Conservation (phyloP, 2,329 filamentous ascomycete genomes). For the Arthrobotrys conoides region DNA sequence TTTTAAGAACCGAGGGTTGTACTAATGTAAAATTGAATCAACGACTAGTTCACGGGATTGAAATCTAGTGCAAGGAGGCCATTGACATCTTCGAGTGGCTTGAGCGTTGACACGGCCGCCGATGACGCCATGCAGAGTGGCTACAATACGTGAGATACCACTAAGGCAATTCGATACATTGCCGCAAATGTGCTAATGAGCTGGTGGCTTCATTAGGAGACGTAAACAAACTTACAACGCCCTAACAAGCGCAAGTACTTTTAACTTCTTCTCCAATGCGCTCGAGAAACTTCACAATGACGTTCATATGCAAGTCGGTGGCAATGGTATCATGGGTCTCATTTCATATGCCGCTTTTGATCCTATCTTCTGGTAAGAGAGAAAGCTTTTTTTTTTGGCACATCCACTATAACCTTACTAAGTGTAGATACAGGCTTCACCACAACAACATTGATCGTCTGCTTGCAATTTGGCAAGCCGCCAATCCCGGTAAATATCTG, state of each 20-base stretch:
- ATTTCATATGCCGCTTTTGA: constrained; percentile 64
- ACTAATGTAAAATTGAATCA: not conserved
- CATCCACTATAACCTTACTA: not conserved
- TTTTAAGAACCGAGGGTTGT: not conserved
- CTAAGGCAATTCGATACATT: not conserved
- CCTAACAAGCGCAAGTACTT: constrained; percentile 56
- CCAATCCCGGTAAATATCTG: constrained; percentile 60
- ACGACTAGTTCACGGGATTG: constrained; percentile 9
- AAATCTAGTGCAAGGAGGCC: constrained; percentile 27
- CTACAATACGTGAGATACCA: constrained; percentile 44
- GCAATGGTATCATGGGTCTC: constrained; percentile 64
- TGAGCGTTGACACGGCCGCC: constrained; percentile 37
- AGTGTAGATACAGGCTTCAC: constrained; percentile 31
- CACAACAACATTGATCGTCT: constrained; percentile 64
- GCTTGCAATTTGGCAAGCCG: constrained; percentile 64
- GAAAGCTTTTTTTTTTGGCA: not conserved
- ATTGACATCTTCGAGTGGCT: not conserved
- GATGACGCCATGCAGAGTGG: constrained; percentile 60
- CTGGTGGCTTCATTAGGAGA: constrained; percentile 2
- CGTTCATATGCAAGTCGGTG: constrained; percentile 61
- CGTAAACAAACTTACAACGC: constrained; percentile 63
- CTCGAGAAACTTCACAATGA: constrained; percentile 64
- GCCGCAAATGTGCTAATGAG: not conserved
- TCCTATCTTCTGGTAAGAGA: constrained; percentile 64
- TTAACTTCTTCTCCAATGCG: constrained; percentile 61